These are phyloP conservation scores for Penicillium aurantiogriseum DNA, from an alignment of 2,329 filamentous ascomycete species.

Conservation along the genomic window DNA sequence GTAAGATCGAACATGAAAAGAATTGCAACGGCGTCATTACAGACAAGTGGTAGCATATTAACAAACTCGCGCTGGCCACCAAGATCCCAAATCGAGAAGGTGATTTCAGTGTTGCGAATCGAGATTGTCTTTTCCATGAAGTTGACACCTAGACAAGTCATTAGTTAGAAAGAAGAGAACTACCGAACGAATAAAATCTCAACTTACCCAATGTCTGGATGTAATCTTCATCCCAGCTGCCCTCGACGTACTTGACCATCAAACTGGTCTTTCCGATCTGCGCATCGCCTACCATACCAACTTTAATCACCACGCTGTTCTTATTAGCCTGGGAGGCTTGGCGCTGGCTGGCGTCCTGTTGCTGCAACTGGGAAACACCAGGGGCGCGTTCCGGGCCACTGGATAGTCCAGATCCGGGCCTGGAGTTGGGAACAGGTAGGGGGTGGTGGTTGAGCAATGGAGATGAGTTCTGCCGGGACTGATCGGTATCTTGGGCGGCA, in stretches of 20 bases:
- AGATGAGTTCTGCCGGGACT: conserved; percentile 42
- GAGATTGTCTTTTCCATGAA: conserved; percentile 99
- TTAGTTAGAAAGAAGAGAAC: conserved; percentile 1
- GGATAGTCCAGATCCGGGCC: conserved; percentile 53
- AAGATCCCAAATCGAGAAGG: conserved; percentile 98
- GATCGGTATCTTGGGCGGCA: conserved; percentile 49
- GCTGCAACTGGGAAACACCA: conserved; percentile 49
- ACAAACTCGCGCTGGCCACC: conserved; percentile 98
- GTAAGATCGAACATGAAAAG: conserved; percentile 99
- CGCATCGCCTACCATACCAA: conserved; percentile 98
- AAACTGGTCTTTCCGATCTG: conserved; percentile 98
- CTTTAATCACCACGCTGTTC: conserved; percentile 89
- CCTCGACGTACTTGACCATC: conserved; percentile 99
- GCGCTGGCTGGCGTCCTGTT: conserved; percentile 47
- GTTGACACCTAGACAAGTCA: conserved; percentile 70
- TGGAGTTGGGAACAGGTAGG: conserved; percentile 37
- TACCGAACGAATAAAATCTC: neutral
- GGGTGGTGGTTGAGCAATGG: conserved; percentile 43
- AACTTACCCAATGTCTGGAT: conserved; percentile 84
- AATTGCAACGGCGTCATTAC: conserved; percentile 97
- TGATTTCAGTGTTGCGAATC: conserved; percentile 98
- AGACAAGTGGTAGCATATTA: conserved; percentile 99
- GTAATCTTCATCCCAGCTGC: conserved; percentile 99
- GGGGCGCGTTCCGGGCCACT: conserved; percentile 43
- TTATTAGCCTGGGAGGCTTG: conserved; percentile 45